Base-by-base conservation (phyloP, 2,329 filamentous ascomycete genomes). In the Cladobotryum protrusum region DNA sequence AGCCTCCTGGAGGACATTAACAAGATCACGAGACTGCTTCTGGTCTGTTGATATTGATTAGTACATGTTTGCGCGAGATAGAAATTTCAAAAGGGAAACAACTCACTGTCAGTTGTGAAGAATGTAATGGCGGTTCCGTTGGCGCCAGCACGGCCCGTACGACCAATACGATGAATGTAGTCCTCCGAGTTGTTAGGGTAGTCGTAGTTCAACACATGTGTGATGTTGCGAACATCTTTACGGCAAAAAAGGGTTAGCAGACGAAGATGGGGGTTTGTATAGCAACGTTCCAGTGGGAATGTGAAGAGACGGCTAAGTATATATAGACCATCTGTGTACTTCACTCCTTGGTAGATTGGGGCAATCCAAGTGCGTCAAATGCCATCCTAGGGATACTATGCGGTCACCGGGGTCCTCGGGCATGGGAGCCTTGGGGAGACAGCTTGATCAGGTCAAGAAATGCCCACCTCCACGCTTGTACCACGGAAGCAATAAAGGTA, bases 171-270 rank as follows among this genome's bases (percentile, higher is more conserved):
- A 69, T 96, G 93, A 61, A 97, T 95, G 66, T 97, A 97, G 68
- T 97, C 92, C 77, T 99, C 93, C 65, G 93, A 83, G 74, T 97
- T 97, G 79, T 97, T 97, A 72, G 92, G 92, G 75, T 97, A 97
- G 72, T 97, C 93, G 88, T 97, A 96, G 85, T 97, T 97, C 77
- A 99, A 82, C 75, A 99, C 93, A 78, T 99, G 93, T 75, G 93
- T 97, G 78, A 99, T 99, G 82, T 99, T 95, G 77, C 91, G 92
- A 79, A 99, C 93, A 87, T 99, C 93, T 97, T 96, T 68, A 67
- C 64, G 66, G 63, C 63, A 64, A 76, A n/a, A 37, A 79, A 72
- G 82, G 79, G 87, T 95, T 95, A 95, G 89, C 76, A 80, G 77
- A 73, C 75, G 76, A 77, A 66, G 71, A 71, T 68, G 63, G 59